phyloP scores from a whole-genome alignment of 495 filamentous ascomycete genomes.

The Talaromyces liani region DNA sequence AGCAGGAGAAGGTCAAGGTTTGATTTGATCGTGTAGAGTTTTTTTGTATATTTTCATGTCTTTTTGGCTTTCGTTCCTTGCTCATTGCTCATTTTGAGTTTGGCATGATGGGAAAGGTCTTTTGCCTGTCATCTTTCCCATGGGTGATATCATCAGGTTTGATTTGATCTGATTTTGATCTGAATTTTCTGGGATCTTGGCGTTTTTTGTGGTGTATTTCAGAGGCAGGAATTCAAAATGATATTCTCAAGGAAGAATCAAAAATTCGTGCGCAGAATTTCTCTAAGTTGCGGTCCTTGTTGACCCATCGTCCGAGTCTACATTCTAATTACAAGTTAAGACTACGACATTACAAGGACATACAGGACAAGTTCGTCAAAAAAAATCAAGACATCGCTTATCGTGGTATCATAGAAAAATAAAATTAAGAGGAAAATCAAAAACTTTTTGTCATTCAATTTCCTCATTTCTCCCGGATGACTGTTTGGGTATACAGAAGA shows the following conservation, averaged over 20 bases:
- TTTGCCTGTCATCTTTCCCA: conserved; percentile 1
- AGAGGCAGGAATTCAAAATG: background rate
- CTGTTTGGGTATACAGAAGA: background rate
- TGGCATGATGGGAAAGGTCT: background rate
- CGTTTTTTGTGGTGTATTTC: conserved; percentile 6
- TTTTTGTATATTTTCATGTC: background rate
- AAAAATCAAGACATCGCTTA: background rate
- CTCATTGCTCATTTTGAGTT: background rate
- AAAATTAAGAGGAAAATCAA: conserved; percentile 1
- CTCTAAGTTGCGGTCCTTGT: background rate
- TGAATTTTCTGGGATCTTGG: background rate
- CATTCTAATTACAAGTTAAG: background rate
- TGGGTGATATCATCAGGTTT: conserved; percentile 1
- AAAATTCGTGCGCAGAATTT: background rate
- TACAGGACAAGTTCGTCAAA: background rate
- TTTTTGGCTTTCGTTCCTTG: background rate
- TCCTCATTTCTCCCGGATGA: background rate
- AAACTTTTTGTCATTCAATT: background rate
- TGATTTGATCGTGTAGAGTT: conserved; percentile 16
- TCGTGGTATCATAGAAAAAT: conserved; percentile 6
- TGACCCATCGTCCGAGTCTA: background rate
- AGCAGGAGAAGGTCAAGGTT: conserved; percentile 42
- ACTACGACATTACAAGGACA: background rate
- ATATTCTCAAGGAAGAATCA: background rate
- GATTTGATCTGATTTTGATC: background rate